These are phyloP conservation scores for Naganishia kalamii DNA, from an alignment of 768 basidiomycete species.

Conservation along the genomic window DNA sequence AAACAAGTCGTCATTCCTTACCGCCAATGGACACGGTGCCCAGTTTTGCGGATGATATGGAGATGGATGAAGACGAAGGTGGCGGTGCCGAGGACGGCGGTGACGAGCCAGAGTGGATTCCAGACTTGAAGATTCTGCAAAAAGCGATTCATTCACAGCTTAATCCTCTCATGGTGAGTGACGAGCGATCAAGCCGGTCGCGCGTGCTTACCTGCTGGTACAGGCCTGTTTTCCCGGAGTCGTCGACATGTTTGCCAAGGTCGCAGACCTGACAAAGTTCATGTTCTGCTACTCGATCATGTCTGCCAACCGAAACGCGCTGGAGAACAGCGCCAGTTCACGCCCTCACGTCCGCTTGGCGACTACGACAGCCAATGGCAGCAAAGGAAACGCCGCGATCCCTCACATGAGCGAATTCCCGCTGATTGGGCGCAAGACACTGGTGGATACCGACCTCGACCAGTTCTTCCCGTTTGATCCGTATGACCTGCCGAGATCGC, in stretches of 20 bases:
- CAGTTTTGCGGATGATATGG: constrained; percentile 35
- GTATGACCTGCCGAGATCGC: constrained; percentile 76
- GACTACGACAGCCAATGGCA: not conserved
- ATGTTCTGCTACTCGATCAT: constrained; percentile 90
- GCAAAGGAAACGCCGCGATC: constrained; percentile 15
- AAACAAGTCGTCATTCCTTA: constrained; percentile 45
- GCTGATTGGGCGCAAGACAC: constrained; percentile 35
- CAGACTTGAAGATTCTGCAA: constrained; percentile 68
- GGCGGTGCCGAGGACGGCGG: constrained; percentile 27
- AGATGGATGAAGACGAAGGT: constrained; percentile 28
- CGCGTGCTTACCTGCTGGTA: not conserved
- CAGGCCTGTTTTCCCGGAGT: constrained; percentile 86
- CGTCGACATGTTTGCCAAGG: constrained; percentile 84
- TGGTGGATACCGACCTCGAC: constrained; percentile 64
- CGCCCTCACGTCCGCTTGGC: constrained; percentile 10
- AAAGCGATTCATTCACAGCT: constrained; percentile 71
- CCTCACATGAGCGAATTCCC: constrained; percentile 25
- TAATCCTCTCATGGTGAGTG: constrained; percentile 77
- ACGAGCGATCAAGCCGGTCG: not conserved
- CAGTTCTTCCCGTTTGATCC: constrained; percentile 99
- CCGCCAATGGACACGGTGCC: not conserved
- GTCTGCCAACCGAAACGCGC: constrained; percentile 63
- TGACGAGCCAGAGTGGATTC: constrained; percentile 66
- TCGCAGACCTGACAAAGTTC: constrained; percentile 84
- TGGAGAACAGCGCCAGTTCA: constrained; percentile 28